Evolutionary conservation across 352 stramenopile species (phyloP).

Genomic region (Phytophthora pisi): DNA sequence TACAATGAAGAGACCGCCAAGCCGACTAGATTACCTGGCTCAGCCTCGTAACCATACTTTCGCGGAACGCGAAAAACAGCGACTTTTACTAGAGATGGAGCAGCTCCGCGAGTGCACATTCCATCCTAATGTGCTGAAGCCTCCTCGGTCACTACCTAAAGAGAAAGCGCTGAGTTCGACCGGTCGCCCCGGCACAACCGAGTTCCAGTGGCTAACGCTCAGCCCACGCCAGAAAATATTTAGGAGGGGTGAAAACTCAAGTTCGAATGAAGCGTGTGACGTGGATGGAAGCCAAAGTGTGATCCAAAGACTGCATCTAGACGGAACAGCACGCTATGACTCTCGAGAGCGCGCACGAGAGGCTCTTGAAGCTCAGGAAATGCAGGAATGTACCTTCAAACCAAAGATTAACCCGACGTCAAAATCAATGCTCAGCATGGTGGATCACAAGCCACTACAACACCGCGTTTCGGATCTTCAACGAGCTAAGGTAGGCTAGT

Average conservation of each 20-base stretch:
- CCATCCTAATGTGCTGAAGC: conserved; percentile 50
- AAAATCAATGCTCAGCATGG: conserved; percentile 38
- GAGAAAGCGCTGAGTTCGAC: neutral
- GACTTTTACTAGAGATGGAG: conserved; percentile 62
- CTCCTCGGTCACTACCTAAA: conserved; percentile 16
- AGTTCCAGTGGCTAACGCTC: conserved; percentile 68
- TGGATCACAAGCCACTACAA: conserved; percentile 75
- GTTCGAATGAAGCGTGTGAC: conserved; percentile 1
- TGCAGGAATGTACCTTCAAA: conserved; percentile 74
- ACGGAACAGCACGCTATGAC: conserved; percentile 62
- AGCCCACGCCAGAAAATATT: conserved; percentile 51
- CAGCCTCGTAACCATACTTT: conserved; percentile 62
- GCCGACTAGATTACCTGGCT: conserved; percentile 52
- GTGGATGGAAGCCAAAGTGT: conserved; percentile 35
- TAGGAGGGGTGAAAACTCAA: neutral
- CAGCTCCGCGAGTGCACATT: conserved; percentile 75
- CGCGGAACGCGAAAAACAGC: conserved; percentile 65
- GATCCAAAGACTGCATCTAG: conserved; percentile 68
- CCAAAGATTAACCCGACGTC: conserved; percentile 67
- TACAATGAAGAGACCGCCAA: conserved; percentile 20
- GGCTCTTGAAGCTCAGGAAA: conserved; percentile 48
- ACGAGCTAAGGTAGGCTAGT: conserved; percentile 58
- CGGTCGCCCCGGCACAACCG: conserved; percentile 22
- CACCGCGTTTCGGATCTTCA: conserved; percentile 66
- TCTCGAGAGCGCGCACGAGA: conserved; percentile 55